Evolutionary conservation across 2,329 filamentous ascomycete genomes (phyloP).

Genomic region (Cordyceps farinosa): DNA sequence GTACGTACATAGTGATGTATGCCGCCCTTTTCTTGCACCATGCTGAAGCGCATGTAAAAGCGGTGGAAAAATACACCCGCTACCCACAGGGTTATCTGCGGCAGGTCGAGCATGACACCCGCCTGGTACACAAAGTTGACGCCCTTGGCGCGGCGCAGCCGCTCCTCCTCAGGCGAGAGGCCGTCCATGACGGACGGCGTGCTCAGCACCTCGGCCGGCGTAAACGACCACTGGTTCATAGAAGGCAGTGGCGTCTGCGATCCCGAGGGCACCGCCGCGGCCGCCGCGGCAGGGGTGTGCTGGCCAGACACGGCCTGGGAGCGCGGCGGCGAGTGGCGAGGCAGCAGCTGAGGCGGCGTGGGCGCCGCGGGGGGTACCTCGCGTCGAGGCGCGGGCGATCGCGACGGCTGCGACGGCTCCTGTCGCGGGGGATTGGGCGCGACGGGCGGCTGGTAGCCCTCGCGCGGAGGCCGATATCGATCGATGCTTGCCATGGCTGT

Average conservation of each 20-base stretch:
- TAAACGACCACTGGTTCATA: conserved; percentile 82
- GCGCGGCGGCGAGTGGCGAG: conserved; percentile 53
- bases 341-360: conserved; percentile 55
- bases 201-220: conserved; percentile 73
- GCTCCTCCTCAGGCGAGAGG: conserved; percentile 71
- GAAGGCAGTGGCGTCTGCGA: conserved; percentile 36
- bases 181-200: conserved; percentile 84
- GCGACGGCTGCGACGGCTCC: background rate
- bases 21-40: conserved; percentile 70
- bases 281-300: conserved; percentile 36
- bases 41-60: conserved; percentile 87
- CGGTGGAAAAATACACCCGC: conserved; percentile 93
- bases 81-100: conserved; percentile 87
- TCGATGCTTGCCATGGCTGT: conserved; percentile 56
- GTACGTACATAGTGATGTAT: conserved; percentile 84
- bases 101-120: conserved; percentile 86
- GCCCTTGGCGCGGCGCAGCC: conserved; percentile 78
- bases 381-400: conserved; percentile 48
- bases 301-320: conserved; percentile 41
- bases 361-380: conserved; percentile 60
- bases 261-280: conserved; percentile 28
- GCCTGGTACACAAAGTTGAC: conserved; percentile 96
- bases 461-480: conserved; percentile 54
- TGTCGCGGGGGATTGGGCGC: conserved; percentile 30
- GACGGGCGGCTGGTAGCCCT: conserved; percentile 53